These are phyloP conservation scores for Silene latifolia DNA, from an alignment of 148 eudicot genomes.

Conservation along the genomic window DNA sequence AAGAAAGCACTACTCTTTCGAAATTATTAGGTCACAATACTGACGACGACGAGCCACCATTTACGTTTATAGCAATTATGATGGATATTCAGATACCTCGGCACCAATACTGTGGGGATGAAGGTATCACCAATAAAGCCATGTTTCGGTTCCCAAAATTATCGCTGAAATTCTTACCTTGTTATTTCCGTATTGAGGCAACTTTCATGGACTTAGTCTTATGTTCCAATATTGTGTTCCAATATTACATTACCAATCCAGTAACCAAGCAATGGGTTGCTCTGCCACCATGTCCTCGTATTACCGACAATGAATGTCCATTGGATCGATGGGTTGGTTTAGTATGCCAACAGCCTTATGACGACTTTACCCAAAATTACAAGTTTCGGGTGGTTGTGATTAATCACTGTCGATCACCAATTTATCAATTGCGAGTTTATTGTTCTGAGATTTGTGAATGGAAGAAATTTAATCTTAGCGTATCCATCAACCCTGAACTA, in stretches of 20 bases:
- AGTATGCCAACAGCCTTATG: neutral
- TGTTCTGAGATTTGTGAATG: too few species aligned
- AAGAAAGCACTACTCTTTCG: too few species aligned
- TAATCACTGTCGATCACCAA: too few species aligned
- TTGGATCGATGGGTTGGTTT: neutral
- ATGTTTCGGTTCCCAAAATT: neutral
- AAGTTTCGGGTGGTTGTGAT: too few species aligned
- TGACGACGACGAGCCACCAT: neutral
- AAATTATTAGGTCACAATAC: too few species aligned
- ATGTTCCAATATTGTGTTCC: neutral
- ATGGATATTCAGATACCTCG: too few species aligned
- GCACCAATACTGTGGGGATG: neutral
- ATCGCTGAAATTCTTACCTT: neutral
- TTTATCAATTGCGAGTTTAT: too few species aligned
- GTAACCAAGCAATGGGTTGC: constrained; percentile 3
- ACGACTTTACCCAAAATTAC: too few species aligned
- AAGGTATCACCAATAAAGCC: neutral
- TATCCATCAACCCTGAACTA: neutral
- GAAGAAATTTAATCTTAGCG: neutral
- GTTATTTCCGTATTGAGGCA: neutral
- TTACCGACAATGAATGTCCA: too few species aligned
- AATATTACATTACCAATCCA: neutral
- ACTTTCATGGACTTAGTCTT: neutral
- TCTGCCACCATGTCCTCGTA: neutral
- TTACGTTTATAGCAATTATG: neutral